phyloP scores from a whole-genome alignment of 2,329 filamentous ascomycete species.

The Raffaelea albimanens region DNA sequence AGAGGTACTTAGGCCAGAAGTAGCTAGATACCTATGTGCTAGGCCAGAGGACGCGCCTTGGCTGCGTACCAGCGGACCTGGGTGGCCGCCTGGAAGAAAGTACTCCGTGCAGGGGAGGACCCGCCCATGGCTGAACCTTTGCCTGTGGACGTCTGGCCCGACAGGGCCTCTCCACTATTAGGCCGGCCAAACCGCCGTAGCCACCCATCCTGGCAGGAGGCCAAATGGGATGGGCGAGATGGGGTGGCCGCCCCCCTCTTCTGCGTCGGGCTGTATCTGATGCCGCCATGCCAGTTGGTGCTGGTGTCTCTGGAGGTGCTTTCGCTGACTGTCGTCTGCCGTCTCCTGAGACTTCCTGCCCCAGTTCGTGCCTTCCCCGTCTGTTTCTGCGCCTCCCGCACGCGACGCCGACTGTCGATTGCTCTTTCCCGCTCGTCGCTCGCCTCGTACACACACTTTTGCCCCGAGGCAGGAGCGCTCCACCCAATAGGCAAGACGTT shows the following conservation, averaged over 20 bases:
- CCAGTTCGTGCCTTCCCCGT: too few relatives aligned
- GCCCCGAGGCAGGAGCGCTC: too few relatives aligned
- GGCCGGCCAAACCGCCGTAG: slow-evolving; percentile 47
- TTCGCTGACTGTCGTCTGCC: too few relatives aligned
- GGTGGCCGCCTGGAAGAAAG: not conserved
- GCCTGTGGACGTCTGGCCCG: slow-evolving; percentile 11
- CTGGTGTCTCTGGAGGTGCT: too few relatives aligned
- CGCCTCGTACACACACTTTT: not conserved
- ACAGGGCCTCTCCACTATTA: slow-evolving; percentile 40
- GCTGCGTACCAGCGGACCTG: not conserved
- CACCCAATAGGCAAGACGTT: too few relatives aligned
- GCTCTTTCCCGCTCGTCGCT: not conserved
- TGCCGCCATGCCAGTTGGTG: too few relatives aligned
- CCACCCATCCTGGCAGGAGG: slow-evolving; percentile 19
- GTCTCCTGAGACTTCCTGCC: too few relatives aligned
- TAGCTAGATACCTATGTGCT: not conserved
- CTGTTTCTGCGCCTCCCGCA: not conserved
- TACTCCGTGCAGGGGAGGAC: slow-evolving; percentile 1
- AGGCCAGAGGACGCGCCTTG: not conserved
- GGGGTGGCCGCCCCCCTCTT: not conserved
- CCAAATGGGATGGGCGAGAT: too few relatives aligned
- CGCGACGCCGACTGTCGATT: too few relatives aligned
- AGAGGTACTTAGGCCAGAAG: not conserved
- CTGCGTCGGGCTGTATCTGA: not conserved
- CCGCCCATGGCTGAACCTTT: slow-evolving; percentile 12